Conservation (phyloP, 805 yeast genomes). For the Wickerhamiella alocasiicola region DNA sequence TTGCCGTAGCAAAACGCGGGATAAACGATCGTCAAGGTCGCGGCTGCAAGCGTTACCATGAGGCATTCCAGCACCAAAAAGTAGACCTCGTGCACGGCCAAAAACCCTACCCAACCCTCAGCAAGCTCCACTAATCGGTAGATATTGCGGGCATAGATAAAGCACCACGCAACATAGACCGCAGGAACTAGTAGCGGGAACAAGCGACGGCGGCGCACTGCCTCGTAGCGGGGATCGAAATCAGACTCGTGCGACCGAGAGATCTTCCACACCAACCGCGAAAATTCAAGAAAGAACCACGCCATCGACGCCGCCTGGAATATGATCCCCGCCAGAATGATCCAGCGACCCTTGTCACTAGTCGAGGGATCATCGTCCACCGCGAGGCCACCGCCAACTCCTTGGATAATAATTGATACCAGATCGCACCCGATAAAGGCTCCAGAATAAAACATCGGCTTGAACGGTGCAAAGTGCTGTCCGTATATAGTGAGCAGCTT, state of each 20-base stretch:
- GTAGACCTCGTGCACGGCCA: slow-evolving; percentile 46
- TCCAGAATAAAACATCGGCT: slow-evolving; percentile 50
- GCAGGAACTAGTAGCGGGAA: slow-evolving; percentile 20
- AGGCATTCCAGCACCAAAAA: slow-evolving; percentile 47
- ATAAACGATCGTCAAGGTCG: slow-evolving; percentile 39
- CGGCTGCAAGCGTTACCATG: slow-evolving; percentile 40
- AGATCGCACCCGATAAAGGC: slow-evolving; percentile 58
- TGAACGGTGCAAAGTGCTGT: slow-evolving; percentile 35
- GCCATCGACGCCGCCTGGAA: slow-evolving; percentile 64
- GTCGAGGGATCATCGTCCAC: slow-evolving; percentile 31
- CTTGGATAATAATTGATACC: slow-evolving; percentile 53
- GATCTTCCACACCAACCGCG: slow-evolving; percentile 28
- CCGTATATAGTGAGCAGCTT: slow-evolving; percentile 56
- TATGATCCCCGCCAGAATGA: slow-evolving; percentile 69
- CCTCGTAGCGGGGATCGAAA: slow-evolving; percentile 17
- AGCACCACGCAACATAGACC: slow-evolving; percentile 30
- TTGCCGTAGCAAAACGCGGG: slow-evolving; percentile 46
- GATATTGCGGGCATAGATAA: slow-evolving; percentile 51
- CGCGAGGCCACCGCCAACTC: slow-evolving; percentile 65
- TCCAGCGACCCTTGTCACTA: slow-evolving; percentile 37
- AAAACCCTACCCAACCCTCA: slow-evolving; percentile 53
- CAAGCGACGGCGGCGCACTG: slow-evolving; percentile 15
- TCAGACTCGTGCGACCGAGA: slow-evolving; percentile 4
- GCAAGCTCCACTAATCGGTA: slow-evolving; percentile 59
- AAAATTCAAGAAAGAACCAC: slow-evolving; percentile 41